Base-by-base conservation (phyloP, 2,329 filamentous ascomycete species). In the Stachybotrys chlorohalonatus region DNA sequence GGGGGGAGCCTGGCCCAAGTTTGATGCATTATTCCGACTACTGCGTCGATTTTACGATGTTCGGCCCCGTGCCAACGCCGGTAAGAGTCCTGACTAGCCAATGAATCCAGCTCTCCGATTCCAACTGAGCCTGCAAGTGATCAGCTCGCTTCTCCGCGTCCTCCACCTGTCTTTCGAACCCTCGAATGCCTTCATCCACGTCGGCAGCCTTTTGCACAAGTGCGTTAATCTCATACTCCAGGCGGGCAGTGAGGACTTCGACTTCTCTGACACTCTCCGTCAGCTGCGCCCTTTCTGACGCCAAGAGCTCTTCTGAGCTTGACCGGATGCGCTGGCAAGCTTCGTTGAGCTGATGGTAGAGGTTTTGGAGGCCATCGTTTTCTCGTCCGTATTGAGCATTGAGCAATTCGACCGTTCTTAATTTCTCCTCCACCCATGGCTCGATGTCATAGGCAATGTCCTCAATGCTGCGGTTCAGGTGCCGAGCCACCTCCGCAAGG, bases 181-280 rank as follows among this genome's bases (percentile, higher is more conserved):
- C 87, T 11, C 73, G 74, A 0, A 95, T 83, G 1, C 88, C 89
- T 57, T 90, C 87, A 65, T 96, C 91, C 8, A 96, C 88, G 65
- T 97, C 93, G 62, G 89, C 81, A 9, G 96, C 86, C 63, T 90
- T 90, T 51, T 85, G 84, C 51, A 84, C 78, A n/a, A 97, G 75
- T 15, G 85, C 84, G 56, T 87, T 83, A 57, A 96, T 86, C 74
- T 96, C 93, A 69, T 97, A 97, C 64, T 97, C 92, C 54, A 97
- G 77, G 70, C 92, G 92, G 17, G 90, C 90, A 3, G 87, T 84
- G 46, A 95, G 75, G 24, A 87, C 81, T 67, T 95, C 91, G 13
- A 96, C 78, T 59, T 94, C 89, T 67, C 87, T 87, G 57, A 91
- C 76, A 15, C 80, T 80, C 65, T 94, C 89, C 5, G 80, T 82